Evolutionary conservation across 257 asterid species (phyloP), one percentile per base, ranked within the genome.

Genomic region (Solanum dulcamara): DNA sequence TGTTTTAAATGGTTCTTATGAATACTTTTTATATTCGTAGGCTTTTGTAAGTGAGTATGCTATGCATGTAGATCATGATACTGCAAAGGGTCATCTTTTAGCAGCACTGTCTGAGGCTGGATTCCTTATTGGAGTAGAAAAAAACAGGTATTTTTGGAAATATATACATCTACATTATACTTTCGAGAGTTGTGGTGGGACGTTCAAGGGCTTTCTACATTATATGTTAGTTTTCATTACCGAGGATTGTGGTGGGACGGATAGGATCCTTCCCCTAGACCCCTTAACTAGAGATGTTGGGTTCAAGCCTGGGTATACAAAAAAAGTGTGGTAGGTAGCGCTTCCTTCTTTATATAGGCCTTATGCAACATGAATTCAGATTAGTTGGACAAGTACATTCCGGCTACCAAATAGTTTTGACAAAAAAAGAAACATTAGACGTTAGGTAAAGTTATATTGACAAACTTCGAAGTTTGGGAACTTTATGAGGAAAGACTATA

Each of bases 1-100:
- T 22, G 83, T 53, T 44, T 33, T 70, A 70, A 83, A 57, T 71
- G 81, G 80, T 85, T 28, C 72, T 60, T 17, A 51, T 59, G 32
- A 10, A 77, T 57, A 57, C 51, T 37, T 50, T 37, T 70, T 20
- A 40, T 15, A n/a, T 60, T 84, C 22, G 50, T 46, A 96, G 99
- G 99, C 96, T 84, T 97, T 97, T 92, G 97, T 94, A 83, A 97
- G 99, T 80, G 99, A 97, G 89, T 97, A 97, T 85, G 99, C 98
- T 46, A 97, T 93, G 90, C 90, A 89, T 18, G 95, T 91, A 88
- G 33, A 87, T 40, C 24, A 59, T 10, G 98, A 93, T 89, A 93
- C 97, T 68, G 98, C 95, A 67, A 88, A 84, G 18, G 98, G 99
- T 40, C 94, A 91, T 91, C 97, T 97, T 87, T 85, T 95, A 85